Base-by-base conservation (phyloP, 495 filamentous ascomycete species). In the Penicillium antarcticum region DNA sequence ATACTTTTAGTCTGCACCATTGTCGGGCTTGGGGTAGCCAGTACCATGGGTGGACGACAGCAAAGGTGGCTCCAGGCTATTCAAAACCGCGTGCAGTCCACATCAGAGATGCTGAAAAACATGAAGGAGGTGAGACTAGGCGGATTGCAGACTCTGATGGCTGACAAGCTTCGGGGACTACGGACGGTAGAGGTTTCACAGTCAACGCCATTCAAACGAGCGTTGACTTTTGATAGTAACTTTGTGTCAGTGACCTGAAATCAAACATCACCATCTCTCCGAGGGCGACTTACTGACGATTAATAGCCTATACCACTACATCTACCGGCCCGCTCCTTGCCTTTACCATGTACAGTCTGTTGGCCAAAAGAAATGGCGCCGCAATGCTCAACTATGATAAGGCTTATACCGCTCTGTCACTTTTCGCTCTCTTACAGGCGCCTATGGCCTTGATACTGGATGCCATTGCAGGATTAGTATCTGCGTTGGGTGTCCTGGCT, bases 111-210 rank as follows among this genome's bases (percentile, higher is more conserved):
- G 34, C 34, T 36, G n/a, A 36, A 36, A 12, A 36, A 8, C 34
- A 36, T 36, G 34, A 36, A 36, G n/a, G 34, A 36, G 34, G 34
- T 36, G 12, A 36, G 34, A 14, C 12, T 62, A 24, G 52, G 62
- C 12, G 44, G 62, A 2, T 55, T 63, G 11, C 58, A 56, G 2
- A 47, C 52, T 37, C 33, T 61, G 18, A 46, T 55, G 34, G 34
- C 34, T 3, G 34, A 36, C 34, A 36, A 36, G 34, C n/a, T 36
- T n/a, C 34, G 34, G 4, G 13, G 34, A 14, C n/a, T 36, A 9
- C 34, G 34, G 3, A 12, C 34, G 16, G 16, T 14, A 17, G 34
- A 36, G n/a, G n/a, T 36, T 7, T 36, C 34, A 7, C n/a, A 36
- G 34, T 36, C 34, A n/a, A 36, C 34, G 1, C 34, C 34, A 5